Percentiles rank a stretch among this genome's conserved stretches.
These are phyloP conservation scores for Taxawa tesnikishii DNA, from an alignment of 2,329 filamentous ascomycete species.

Conservation along the genomic window DNA sequence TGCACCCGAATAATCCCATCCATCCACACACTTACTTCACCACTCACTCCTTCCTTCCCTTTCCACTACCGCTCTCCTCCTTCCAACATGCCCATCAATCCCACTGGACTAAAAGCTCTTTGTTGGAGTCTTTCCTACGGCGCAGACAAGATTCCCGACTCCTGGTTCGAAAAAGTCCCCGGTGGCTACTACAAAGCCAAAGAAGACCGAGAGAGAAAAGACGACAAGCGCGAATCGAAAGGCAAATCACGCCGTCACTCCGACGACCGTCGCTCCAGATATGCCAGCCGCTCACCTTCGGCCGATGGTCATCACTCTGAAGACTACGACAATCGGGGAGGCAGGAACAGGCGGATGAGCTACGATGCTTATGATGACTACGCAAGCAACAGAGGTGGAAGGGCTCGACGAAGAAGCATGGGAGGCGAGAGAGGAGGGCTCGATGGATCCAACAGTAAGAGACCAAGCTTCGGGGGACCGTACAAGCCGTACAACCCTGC, in stretches of 20 bases:
- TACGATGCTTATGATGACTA: not conserved
- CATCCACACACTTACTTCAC: not conserved
- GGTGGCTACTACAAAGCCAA: constrained; percentile 21
- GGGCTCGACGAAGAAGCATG: not conserved
- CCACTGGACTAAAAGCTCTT: constrained; percentile 8
- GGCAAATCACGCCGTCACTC: constrained; percentile 7
- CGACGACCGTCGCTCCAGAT: constrained; percentile 12
- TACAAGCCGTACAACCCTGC: constrained; percentile 6
- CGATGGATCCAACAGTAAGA: not conserved
- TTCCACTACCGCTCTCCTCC: not conserved
- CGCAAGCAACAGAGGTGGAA: not conserved
- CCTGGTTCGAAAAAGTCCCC: constrained; percentile 24
- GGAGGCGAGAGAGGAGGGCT: not conserved
- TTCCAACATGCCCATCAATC: constrained; percentile 7
- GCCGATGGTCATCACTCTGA: constrained; percentile 2
- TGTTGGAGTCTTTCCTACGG: constrained; percentile 9
- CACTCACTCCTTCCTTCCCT: not conserved
- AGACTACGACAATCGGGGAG: constrained; percentile 3
- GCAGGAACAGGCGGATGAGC: constrained; percentile 3
- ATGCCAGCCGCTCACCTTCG: constrained; percentile 4
- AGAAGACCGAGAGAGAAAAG: constrained; percentile 11
- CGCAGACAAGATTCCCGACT: constrained; percentile 24
- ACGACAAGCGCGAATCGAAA: constrained; percentile 8
- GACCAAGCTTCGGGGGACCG: not conserved
- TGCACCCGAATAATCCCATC: not conserved